phyloP scores from a whole-genome alignment of 1,284 basidiomycete genomes.

The Sanguinoderma infundibulare region DNA sequence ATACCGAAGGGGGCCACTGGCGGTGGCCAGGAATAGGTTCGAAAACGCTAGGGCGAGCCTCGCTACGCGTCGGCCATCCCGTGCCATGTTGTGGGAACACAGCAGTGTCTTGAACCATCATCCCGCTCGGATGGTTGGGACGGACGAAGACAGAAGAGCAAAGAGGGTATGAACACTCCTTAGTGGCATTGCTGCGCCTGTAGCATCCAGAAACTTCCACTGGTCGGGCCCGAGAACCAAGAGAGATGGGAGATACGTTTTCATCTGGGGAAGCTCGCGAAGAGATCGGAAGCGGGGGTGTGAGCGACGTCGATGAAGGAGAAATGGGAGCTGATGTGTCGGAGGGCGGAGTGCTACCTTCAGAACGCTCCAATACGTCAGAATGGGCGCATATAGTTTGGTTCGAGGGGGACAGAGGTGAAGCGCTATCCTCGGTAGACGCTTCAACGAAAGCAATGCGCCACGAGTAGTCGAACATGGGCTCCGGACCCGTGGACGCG shows the following conservation, averaged over 20 bases:
- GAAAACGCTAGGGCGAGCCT: neutral
- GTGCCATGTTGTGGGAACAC: neutral
- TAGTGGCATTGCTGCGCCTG: neutral
- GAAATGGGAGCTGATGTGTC: neutral
- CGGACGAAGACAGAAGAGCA: neutral
- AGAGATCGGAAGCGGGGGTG: neutral
- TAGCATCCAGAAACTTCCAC: neutral
- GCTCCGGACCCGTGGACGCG: conserved; percentile 12
- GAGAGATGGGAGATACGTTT: neutral
- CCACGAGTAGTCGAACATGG: conserved; percentile 24
- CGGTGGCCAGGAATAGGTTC: neutral
- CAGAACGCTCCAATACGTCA: neutral
- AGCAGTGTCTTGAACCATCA: neutral
- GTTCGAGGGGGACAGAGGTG: neutral
- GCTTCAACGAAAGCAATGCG: conserved; percentile 10
- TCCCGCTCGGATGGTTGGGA: neutral
- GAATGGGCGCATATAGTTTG: conserved; percentile 4
- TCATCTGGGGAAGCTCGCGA: neutral
- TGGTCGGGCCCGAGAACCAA: neutral
- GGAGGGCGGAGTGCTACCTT: neutral
- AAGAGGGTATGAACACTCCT: neutral
- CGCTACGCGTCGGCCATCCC: neutral
- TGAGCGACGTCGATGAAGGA: neutral
- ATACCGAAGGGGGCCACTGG: neutral
- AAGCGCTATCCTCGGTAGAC: neutral